phyloP scores from a whole-genome alignment of 441 rosid genomes.

The Brassica hybrid region DNA sequence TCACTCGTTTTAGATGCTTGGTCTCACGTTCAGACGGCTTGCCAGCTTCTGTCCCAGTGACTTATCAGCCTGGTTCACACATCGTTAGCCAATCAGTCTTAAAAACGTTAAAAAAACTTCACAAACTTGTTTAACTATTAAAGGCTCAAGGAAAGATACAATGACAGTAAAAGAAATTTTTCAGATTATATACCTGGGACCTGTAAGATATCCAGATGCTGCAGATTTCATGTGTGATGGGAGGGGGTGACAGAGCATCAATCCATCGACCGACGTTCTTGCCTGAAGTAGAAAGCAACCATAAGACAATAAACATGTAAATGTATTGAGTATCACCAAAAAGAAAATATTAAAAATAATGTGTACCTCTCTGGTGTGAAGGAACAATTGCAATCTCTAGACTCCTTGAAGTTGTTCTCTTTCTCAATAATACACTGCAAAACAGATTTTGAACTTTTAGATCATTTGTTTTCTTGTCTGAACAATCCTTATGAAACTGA shows the following conservation, averaged over 20 bases:
- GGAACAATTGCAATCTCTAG: constrained; percentile 86
- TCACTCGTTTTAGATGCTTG: constrained; percentile 35
- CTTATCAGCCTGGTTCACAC: constrained; percentile 63
- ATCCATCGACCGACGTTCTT: constrained; percentile 83
- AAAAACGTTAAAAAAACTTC: neutral
- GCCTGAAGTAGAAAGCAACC: constrained; percentile 54
- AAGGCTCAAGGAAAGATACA: neutral
- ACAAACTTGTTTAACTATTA: neutral
- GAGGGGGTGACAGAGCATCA: constrained; percentile 72
- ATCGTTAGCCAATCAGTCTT: constrained; percentile 5
- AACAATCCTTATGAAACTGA: neutral
- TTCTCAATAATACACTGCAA: constrained; percentile 72
- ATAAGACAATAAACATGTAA: constrained; percentile 6
- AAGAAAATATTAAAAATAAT: neutral
- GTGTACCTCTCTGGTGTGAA: constrained; percentile 79
- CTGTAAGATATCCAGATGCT: constrained; percentile 89
- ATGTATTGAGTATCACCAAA: neutral
- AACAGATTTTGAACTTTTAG: constrained; percentile 19
- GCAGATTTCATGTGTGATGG: constrained; percentile 81
- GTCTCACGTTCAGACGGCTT: constrained; percentile 73
- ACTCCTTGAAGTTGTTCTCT: constrained; percentile 89
- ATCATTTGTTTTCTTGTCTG: neutral
- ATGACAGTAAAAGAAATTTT: neutral
- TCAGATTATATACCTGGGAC: constrained; percentile 62
- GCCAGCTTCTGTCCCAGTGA: constrained; percentile 89